These are phyloP conservation scores for Picocystis salinarum DNA, from an alignment of 139 green algal species.

Conservation along the genomic window DNA sequence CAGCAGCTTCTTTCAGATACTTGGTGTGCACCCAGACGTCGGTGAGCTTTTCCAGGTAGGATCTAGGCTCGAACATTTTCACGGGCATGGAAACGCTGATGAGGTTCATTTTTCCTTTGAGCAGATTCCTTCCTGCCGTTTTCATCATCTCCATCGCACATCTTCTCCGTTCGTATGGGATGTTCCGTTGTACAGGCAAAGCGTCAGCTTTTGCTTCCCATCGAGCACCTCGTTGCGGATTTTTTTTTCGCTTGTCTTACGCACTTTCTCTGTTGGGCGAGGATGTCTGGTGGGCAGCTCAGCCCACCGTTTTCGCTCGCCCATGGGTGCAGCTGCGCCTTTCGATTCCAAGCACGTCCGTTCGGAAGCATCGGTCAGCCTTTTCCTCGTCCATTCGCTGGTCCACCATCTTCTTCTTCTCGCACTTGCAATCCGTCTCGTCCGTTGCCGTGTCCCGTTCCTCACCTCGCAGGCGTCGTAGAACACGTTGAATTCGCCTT, in stretches of 20 bases:
- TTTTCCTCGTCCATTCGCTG: no score
- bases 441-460: no score
- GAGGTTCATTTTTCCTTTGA: slow-evolving; percentile 57
- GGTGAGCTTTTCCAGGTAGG: slow-evolving; percentile 66
- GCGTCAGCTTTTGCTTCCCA: slow-evolving; percentile 22
- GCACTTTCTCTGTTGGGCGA: no score
- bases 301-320: slow-evolving; percentile 42
- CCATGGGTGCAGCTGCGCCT: slow-evolving; percentile 35
- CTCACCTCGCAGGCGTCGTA: no score
- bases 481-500: no score
- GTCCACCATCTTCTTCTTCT: no score
- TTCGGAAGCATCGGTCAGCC: no score
- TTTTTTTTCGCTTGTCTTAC: no score
- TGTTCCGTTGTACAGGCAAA: slow-evolving; percentile 27
- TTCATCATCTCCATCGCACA: slow-evolving; percentile 49
- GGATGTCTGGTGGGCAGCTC: no score
- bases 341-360: no score
- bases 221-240: slow-evolving; percentile 37
- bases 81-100: slow-evolving; percentile 61
- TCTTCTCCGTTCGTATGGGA: no score
- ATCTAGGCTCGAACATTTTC: slow-evolving; percentile 60
- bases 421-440: no score
- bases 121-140: slow-evolving; percentile 39
- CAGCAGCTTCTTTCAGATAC: slow-evolving; percentile 23
- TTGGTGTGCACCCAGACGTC: slow-evolving; percentile 48